Evolutionary conservation across 2,329 filamentous ascomycete genomes (phyloP), one percentile per base, ranked within the genome.

Genomic region (Chrysoporthe cubensis): DNA sequence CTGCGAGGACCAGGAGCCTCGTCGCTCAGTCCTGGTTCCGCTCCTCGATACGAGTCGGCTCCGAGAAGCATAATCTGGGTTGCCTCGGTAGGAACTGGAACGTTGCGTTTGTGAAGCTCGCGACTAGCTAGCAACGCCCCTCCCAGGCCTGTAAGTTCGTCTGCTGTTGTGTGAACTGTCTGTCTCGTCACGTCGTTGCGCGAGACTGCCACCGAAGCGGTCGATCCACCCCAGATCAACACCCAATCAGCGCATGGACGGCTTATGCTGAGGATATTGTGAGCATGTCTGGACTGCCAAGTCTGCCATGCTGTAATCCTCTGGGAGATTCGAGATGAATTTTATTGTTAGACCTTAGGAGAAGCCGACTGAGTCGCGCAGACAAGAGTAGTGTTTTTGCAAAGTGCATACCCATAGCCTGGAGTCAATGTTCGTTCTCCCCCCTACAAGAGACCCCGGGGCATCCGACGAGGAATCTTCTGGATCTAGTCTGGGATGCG

Each of bases 41-140:
- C 52, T 26, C 32, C n/a, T 40, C 54, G 34, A 57, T 57, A 57
- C 54, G 54, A 57, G 54, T 32, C 54, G 54, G 34, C 54, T 16
- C 18, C 34, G 54, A 57, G 16, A 14, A 40, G 16, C 32, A 14
- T 57, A 37, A 34, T 40, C 54, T 57, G 26, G 50, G 32, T 5
- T 40, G 54, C 34, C 54, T 32, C 50, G 50, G 26, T 5, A 54
- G 26, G 32, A n/a, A 57, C 34, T 57, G 54, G 7, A 57, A 57
- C 54, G 54, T 57, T 57, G 54, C 54, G 32, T 57, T 13, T 9
- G 54, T 57, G 54, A 57, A 54, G 13, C 44, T 4, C 6, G 44
- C 13, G 44, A 18, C 44, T 7, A 46, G 44, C 14, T 13, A 46
- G 44, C 44, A 14, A 46, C 14, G 18, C 14, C 11, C 7, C 4